Percentiles rank a stretch among this genome's conserved stretches.
These are phyloP conservation scores for Aureobasidium sp. DNA, from an alignment of 2,329 filamentous ascomycete genomes.

Conservation along the genomic window DNA sequence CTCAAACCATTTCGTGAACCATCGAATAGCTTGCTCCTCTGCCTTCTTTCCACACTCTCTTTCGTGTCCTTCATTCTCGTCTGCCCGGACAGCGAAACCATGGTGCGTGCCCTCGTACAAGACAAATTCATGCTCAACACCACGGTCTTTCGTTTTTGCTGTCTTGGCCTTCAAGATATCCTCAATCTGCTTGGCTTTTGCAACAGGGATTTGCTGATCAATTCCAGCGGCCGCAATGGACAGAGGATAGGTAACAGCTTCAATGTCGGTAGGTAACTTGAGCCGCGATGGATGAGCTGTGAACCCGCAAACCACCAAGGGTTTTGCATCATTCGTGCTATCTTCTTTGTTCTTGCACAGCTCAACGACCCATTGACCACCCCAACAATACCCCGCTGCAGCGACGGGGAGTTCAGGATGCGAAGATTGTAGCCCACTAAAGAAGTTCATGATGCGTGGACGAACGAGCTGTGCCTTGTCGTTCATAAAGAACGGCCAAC, in stretches of 20 bases:
- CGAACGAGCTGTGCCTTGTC: constrained; percentile 19
- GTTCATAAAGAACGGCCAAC: constrained; percentile 22
- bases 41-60: constrained; percentile 27
- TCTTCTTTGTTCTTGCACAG: constrained; percentile 22
- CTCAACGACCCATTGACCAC: constrained; percentile 26
- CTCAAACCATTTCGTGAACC: constrained; percentile 30
- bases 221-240: constrained; percentile 26
- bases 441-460: constrained; percentile 22
- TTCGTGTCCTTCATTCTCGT: constrained; percentile 25
- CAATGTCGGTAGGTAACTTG: constrained; percentile 26
- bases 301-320: constrained; percentile 10
- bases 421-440: constrained; percentile 22
- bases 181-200: constrained; percentile 25
- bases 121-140: constrained; percentile 29
- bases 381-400: constrained; percentile 30
- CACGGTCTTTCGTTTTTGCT: constrained; percentile 23
- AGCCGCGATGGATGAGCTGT: constrained; percentile 27
- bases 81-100: constrained; percentile 30
- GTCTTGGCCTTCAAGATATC: constrained; percentile 27
- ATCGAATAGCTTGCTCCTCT: constrained; percentile 29
- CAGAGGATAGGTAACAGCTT: constrained; percentile 25
- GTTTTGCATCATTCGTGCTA: not conserved
- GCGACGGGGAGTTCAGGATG: constrained; percentile 24
- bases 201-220: constrained; percentile 21
- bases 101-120: constrained; percentile 29